Evolutionary conservation across 78 protist genomes (phyloP).

Genomic region (Paratrimastix pyriformis): DNA sequence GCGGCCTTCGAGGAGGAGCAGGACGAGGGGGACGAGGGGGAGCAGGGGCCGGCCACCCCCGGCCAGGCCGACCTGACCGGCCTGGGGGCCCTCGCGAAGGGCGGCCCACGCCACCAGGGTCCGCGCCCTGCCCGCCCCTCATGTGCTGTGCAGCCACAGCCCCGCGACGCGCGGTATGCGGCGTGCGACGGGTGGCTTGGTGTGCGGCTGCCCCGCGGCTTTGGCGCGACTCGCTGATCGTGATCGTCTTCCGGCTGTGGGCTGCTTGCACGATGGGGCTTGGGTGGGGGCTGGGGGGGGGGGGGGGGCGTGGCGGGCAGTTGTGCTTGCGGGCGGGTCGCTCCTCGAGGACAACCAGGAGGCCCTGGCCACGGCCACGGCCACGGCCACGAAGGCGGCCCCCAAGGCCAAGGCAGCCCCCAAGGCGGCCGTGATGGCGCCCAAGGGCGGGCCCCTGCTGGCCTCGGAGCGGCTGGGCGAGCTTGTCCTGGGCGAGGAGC

Average conservation of each 20-base stretch:
- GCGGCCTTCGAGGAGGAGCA: conserved; percentile 34
- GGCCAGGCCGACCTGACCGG: no score
- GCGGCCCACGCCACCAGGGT: no score
- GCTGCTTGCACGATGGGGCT: no score
- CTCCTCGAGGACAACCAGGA: not conserved
- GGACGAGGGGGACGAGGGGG: conserved; percentile 18
- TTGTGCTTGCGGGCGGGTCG: conserved; percentile 10
- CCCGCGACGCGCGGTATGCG: no score
- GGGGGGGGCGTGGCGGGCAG: conserved; percentile 23
- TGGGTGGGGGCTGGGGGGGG: conserved; percentile 27
- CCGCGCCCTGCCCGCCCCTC: no score
- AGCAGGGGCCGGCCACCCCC: not conserved
- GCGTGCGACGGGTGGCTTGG: no score
- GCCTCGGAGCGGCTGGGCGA: not conserved
- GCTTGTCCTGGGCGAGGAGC: no score
- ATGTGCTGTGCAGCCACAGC: no score
- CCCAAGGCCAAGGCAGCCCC: not conserved
- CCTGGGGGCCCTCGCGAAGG: no score
- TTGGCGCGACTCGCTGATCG: no score
- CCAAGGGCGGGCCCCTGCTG: not conserved
- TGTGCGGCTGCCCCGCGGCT: no score
- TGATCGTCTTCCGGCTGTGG: no score
- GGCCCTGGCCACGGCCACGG: not conserved
- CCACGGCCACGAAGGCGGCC: not conserved
- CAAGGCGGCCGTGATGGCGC: not conserved